A percentile compares a stretch with the other conserved stretches of the same genome.
phyloP scores from a whole-genome alignment of 768 basidiomycete genomes.

The Holtermanniella nyarrowii region DNA sequence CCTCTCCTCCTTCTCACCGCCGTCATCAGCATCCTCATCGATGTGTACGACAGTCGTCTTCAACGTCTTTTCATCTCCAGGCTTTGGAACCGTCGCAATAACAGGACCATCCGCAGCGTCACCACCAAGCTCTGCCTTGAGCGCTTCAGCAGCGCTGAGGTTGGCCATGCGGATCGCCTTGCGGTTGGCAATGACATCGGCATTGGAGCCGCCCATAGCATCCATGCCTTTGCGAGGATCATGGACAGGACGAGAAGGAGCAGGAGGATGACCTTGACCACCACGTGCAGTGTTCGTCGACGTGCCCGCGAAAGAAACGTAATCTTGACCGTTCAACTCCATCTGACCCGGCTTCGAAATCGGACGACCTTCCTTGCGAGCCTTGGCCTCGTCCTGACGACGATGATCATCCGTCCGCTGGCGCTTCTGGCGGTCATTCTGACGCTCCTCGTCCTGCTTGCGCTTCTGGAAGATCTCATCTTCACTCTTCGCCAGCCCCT shows the following conservation, averaged over 20 bases:
- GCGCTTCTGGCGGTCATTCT: slow-evolving; percentile 81
- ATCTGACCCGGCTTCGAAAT: slow-evolving; percentile 15
- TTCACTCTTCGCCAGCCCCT: slow-evolving; percentile 85
- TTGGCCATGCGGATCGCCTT: slow-evolving; percentile 89
- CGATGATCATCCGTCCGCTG: slow-evolving; percentile 55
- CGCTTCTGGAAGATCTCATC: slow-evolving; percentile 89
- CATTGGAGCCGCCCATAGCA: slow-evolving; percentile 64
- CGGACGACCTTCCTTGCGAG: slow-evolving; percentile 15
- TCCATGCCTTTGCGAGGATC: slow-evolving; percentile 21
- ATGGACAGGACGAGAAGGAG: slow-evolving; percentile 56
- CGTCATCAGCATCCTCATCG: slow-evolving; percentile 12
- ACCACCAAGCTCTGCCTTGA: slow-evolving; percentile 73
- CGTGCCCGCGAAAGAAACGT: slow-evolving; percentile 38
- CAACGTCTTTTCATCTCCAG: slow-evolving; percentile 7
- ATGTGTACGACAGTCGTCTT: slow-evolving; percentile 8
- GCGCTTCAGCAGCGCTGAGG: slow-evolving; percentile 85
- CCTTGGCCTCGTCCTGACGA: slow-evolving; percentile 42
- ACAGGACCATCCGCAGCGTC: slow-evolving; percentile 2
- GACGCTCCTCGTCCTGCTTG: slow-evolving; percentile 87
- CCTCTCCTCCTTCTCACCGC: slow-evolving; percentile 18
- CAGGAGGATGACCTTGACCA: slow-evolving; percentile 47
- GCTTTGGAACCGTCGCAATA: background rate
- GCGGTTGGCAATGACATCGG: slow-evolving; percentile 77
- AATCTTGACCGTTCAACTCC: slow-evolving; percentile 35
- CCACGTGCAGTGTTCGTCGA: slow-evolving; percentile 21